Base-by-base conservation (phyloP, 148 eudicot species). In the Cornus suecica region DNA sequence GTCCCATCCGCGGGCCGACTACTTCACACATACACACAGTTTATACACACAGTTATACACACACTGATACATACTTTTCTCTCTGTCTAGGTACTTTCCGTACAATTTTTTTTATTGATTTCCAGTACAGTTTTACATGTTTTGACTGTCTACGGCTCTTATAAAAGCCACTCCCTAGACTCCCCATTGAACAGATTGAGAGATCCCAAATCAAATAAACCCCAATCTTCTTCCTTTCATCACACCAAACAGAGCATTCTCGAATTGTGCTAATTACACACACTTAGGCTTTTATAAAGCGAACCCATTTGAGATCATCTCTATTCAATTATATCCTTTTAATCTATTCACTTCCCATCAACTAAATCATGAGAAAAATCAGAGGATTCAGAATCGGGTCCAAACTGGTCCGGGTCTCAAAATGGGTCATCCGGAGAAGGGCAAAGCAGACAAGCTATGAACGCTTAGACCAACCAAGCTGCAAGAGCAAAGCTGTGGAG, bases 331-430 rank as follows among this genome's bases (percentile, higher is more conserved):
- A 75, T 30, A 28, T 51, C 71, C 69, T 66, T 29, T 29, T 18
- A 24, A 68, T 24, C 28, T 37, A 8, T 10, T 31, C 14, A 4
- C 25, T 26, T 68, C 20, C 42, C 5, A 28, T 23, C 62, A 71
- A 14, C 45, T n/a, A 26, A 22, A 65, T 68, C 5, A 83, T 75
- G 82, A 69, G 66, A 2, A 79, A 73, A 74, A 73, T 20, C 68
- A 78, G 83, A 58, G 88, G 93, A 25, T 76, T 89, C 75, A 82
- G 76, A 73, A 62, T 87, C 37, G 84, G 87, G 1, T 58, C 81
- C 23, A 86, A 74, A 76, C 54, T 86, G 1, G 85, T 78, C 51
- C 78, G 79, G 73, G 79, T 84, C 58, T 77, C 87, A 83, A 86
- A 65, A 79, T 82, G 88, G 85, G 68, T 71, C 25, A 61, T 84